Evolutionary conservation across 306 rosid species (phyloP).

Genomic region (Sphenostylis stenocarpa): DNA sequence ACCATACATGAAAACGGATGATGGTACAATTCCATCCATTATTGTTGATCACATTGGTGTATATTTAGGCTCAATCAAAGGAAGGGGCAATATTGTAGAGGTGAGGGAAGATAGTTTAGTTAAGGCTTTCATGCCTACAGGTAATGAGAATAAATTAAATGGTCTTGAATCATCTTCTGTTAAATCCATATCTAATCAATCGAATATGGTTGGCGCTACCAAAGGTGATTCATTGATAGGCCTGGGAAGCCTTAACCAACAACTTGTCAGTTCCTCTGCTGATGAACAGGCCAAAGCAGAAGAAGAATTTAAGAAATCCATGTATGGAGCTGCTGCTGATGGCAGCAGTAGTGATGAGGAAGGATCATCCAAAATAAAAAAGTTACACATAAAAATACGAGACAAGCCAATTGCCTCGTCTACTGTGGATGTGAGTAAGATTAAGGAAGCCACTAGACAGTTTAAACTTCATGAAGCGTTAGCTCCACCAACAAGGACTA

Average conservation of each 20-base stretch:
- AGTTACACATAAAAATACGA: slow-evolving; percentile 73
- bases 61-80: slow-evolving; percentile 84
- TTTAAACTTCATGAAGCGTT: slow-evolving; percentile 81
- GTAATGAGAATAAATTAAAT: slow-evolving; percentile 51
- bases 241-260: slow-evolving; percentile 63
- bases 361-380: slow-evolving; percentile 76
- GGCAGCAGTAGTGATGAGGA: slow-evolving; percentile 99
- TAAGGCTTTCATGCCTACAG: slow-evolving; percentile 59
- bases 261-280: slow-evolving; percentile 50
- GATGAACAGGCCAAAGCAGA: slow-evolving; percentile 96
- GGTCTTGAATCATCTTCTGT: slow-evolving; percentile 52
- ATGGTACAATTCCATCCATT: slow-evolving; percentile 85
- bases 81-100: slow-evolving; percentile 91
- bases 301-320: slow-evolving; percentile 92
- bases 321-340: slow-evolving; percentile 77
- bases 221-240: slow-evolving; percentile 64
- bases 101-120: slow-evolving; percentile 89
- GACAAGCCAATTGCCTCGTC: slow-evolving; percentile 81
- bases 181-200: slow-evolving; percentile 48
- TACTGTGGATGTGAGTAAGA: slow-evolving; percentile 85
- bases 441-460: slow-evolving; percentile 90
- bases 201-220: slow-evolving; percentile 51
- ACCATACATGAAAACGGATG: slow-evolving; percentile 96
- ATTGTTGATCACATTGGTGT: slow-evolving; percentile 94
- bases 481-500: slow-evolving; percentile 73